Conservation (phyloP, 176 grass and related monocot genomes). For the Poa annua region DNA sequence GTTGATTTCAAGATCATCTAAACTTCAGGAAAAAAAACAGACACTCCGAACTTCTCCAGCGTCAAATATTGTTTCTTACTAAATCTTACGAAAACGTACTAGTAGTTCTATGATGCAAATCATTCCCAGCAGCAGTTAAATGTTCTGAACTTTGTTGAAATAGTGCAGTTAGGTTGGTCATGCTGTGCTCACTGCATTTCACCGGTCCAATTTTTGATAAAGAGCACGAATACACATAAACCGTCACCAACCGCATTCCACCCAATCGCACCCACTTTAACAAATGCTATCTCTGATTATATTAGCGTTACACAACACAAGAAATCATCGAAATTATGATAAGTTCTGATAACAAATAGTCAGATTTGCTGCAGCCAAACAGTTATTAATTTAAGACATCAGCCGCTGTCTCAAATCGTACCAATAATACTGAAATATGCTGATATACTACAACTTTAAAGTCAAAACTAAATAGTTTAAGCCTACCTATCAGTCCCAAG, state of each 20-base stretch:
- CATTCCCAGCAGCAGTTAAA: conserved; percentile 45
- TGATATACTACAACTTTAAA: neutral
- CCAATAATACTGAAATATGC: neutral
- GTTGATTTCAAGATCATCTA: neutral
- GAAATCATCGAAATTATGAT: neutral
- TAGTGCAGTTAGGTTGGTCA: conserved; percentile 18
- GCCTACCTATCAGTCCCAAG: neutral
- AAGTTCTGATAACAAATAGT: neutral
- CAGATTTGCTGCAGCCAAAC: neutral
- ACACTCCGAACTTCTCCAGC: conserved; percentile 6
- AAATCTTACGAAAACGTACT: neutral
- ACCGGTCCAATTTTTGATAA: neutral
- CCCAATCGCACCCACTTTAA: neutral
- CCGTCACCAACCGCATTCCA: neutral
- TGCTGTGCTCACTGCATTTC: neutral
- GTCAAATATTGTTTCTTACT: neutral
- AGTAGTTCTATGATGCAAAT: conserved; percentile 52
- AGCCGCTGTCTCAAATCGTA: neutral
- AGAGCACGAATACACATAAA: neutral
- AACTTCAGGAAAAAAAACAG: conserved; percentile 33
- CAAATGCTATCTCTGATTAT: neutral
- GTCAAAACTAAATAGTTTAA: neutral
- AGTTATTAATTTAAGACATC: neutral
- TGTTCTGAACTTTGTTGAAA: neutral
- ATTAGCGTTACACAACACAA: neutral